phyloP scores from a whole-genome alignment of 2,329 filamentous ascomycete species.

The Fusarium brevicatenulatum region DNA sequence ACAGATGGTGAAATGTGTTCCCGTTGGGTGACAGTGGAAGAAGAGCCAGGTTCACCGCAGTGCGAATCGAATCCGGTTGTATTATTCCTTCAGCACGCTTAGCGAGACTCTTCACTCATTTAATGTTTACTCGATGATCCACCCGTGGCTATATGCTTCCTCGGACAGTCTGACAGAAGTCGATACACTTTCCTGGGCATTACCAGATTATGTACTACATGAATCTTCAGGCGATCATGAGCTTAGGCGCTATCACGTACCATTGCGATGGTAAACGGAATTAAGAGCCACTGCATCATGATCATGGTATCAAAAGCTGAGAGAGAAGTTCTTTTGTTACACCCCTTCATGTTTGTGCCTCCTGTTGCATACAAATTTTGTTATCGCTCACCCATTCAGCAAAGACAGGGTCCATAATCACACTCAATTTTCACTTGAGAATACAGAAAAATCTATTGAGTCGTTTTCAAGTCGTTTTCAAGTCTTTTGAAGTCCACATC shows the following conservation, averaged over 20 bases:
- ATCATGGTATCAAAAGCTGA: not conserved
- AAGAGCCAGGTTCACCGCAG: not conserved
- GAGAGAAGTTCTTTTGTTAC: not conserved
- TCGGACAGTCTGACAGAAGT: not conserved
- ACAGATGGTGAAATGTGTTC: not conserved
- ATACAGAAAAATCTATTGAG: conserved; percentile 42
- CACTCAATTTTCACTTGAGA: not conserved
- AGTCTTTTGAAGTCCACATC: conserved; percentile 33
- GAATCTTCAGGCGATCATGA: not conserved
- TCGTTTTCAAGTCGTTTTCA: conserved; percentile 33
- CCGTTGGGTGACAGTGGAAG: too few relatives aligned
- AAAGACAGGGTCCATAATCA: not conserved
- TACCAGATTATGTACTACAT: not conserved
- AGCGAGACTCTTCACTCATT: not conserved
- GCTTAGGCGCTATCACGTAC: not conserved
- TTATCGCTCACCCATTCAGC: not conserved
- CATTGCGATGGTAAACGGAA: not conserved
- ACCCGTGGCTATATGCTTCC: not conserved
- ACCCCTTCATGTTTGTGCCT: not conserved
- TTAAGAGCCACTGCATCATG: not conserved
- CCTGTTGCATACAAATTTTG: not conserved
- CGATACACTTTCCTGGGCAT: not conserved
- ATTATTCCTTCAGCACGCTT: not conserved
- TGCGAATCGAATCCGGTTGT: too few relatives aligned
- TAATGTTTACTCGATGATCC: not conserved